Evolutionary conservation across 371 early-diverging fungal genomes (phyloP), one percentile per base, ranked within the genome.

Genomic region (Syncephalastrum contaminatum): DNA sequence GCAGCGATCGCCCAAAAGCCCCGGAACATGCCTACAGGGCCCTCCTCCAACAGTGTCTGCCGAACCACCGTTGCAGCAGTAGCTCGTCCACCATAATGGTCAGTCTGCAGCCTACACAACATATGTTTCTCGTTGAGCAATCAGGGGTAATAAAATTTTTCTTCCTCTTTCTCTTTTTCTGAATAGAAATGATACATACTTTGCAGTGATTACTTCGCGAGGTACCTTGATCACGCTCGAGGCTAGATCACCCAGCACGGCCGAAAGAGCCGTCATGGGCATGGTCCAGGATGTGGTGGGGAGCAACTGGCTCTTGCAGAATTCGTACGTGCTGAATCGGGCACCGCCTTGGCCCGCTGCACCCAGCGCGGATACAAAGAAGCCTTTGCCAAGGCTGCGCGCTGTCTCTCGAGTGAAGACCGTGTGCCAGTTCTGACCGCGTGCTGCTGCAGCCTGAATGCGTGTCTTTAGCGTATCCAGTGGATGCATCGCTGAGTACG

Each of bases 181-280:
- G 3, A 10, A 10, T 30, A 30, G 36, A 30, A 30, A 30, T 8
- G 36, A 30, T 39, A 59, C 62, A 41, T 56, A 60, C 59, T 78
- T 79, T 4, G 92, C 82, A 6, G 92, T 92, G 45, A 92, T 71
- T n/a, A 92, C 90, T 62, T 92, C 92, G 21, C 92, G 78, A 14
- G 92, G 92, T 0, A 92, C 92, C 62, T 92, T 92, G 67, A 90
- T 84, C 18, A 90, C 83, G 48, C 85, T 85, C 0, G 88, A 88
- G 4, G 87, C 89, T 8, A 87, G 62, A 70, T 92, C 92, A 40
- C 90, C 90, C 12, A 88, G 63, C 8, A 89, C 81, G 18, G 92
- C 92, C 25, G 91, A 84, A 39, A 89, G 55, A 30, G 90, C 88
- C 5, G 88, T 85, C 6, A 85, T 84, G 20, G 85, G 82, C 46